Conservation (phyloP, 2,329 filamentous ascomycete species). For the Aureobasidium sp. region DNA sequence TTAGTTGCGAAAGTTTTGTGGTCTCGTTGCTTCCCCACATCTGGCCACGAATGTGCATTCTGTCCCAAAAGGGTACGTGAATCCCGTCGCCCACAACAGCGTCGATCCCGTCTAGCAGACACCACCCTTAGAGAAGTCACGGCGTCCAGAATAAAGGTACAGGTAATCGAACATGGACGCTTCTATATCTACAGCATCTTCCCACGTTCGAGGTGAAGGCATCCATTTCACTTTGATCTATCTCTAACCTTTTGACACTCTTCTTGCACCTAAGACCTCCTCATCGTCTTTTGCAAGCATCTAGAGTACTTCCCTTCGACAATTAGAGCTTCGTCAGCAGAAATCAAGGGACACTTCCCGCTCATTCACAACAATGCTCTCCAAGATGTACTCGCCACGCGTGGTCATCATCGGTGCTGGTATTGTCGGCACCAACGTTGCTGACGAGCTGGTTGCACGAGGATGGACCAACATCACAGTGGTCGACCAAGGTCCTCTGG, state of each 20-base stretch:
- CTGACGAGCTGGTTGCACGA: constrained; percentile 55
- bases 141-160: constrained; percentile 4
- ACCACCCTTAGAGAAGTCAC: constrained; percentile 7
- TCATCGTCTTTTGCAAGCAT: background rate
- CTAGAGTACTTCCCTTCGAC: background rate
- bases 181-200: constrained; percentile 12
- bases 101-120: constrained; percentile 5
- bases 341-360: background rate
- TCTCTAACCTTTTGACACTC: background rate
- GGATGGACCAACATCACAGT: constrained; percentile 60
- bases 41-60: too few species aligned
- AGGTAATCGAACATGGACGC: background rate
- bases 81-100: background rate
- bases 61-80: too few species aligned
- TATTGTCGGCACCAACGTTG: constrained; percentile 58
- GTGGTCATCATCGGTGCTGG: constrained; percentile 58
- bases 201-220: background rate
- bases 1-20: constrained; percentile 4
- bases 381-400: constrained; percentile 30
- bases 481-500: constrained; percentile 56
- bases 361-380: constrained; percentile 9
- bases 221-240: background rate
- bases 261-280: background rate
- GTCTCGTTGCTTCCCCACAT: constrained; percentile 8
- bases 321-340: background rate